Evolutionary conservation across 257 asterid genomes (phyloP).

Genomic region (Verbena officinalis): DNA sequence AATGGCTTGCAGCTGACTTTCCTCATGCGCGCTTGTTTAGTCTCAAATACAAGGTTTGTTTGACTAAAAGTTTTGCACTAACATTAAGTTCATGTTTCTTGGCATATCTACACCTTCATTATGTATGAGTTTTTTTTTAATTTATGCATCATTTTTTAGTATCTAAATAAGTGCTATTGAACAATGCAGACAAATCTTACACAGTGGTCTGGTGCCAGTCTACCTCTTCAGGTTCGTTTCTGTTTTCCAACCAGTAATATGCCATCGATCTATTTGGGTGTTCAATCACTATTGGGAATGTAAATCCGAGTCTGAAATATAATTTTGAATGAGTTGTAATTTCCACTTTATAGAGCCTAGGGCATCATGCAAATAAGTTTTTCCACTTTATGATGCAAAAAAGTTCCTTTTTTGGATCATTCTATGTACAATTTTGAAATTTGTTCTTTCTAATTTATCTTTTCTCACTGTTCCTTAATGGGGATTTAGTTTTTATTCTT

Average conservation of each 20-base stretch:
- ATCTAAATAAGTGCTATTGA: constrained; percentile 28
- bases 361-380: neutral
- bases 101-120: constrained; percentile 9
- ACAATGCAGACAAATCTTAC: constrained; percentile 92
- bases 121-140: neutral
- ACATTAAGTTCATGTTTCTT: constrained; percentile 16
- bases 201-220: constrained; percentile 99
- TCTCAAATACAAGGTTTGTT: constrained; percentile 85
- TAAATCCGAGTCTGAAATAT: neutral
- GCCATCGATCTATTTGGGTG: constrained; percentile 3
- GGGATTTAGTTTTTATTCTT: neutral
- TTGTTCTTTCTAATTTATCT: neutral
- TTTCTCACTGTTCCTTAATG: neutral
- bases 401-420: neutral
- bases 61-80: constrained; percentile 3
- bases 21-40: constrained; percentile 95
- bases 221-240: constrained; percentile 90
- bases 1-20: constrained; percentile 95
- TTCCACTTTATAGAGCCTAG: constrained; percentile 10
- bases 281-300: neutral
- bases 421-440: neutral
- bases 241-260: neutral
- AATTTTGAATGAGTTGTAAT: constrained; percentile 19
- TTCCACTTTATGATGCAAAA: neutral
- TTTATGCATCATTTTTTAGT: constrained; percentile 12